Conservation (phyloP, 768 basidiomycete genomes). For the Leccinum variicolor region DNA sequence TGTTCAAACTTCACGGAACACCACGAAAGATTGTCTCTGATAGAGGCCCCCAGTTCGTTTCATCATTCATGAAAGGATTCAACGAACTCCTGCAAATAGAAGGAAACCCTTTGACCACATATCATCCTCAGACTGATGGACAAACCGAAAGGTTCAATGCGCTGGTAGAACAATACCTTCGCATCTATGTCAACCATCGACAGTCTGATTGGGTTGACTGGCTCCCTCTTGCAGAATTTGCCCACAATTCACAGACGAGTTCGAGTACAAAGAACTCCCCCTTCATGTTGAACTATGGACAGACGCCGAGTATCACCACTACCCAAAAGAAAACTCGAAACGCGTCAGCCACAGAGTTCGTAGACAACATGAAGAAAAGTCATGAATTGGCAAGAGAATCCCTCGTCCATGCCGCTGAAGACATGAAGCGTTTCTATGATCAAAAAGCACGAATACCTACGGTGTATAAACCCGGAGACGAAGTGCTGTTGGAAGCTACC, state of each 20-base stretch:
- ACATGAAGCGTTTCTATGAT: not conserved
- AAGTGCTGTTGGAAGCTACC: not conserved
- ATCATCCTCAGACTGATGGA: not conserved
- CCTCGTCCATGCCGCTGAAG: not conserved
- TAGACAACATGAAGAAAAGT: not conserved
- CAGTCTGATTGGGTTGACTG: not conserved
- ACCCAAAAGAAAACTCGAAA: too few species aligned
- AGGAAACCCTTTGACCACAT: not conserved
- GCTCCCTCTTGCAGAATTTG: not conserved
- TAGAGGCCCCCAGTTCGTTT: not conserved
- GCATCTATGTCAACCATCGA: not conserved
- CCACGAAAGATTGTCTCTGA: not conserved
- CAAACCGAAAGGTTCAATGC: not conserved
- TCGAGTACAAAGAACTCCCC: not conserved
- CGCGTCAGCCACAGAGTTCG: rapidly evolving
- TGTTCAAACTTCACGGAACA: not conserved
- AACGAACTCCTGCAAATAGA: not conserved
- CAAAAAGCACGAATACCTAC: not conserved
- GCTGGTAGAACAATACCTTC: not conserved
- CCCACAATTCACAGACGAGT: not conserved
- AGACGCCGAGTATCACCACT: not conserved
- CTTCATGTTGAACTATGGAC: not conserved
- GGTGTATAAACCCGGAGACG: not conserved
- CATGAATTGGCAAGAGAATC: not conserved
- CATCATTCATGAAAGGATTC: not conserved